phyloP scores from a whole-genome alignment of 2,329 filamentous ascomycete genomes.

The Didymellaceae sp. region DNA sequence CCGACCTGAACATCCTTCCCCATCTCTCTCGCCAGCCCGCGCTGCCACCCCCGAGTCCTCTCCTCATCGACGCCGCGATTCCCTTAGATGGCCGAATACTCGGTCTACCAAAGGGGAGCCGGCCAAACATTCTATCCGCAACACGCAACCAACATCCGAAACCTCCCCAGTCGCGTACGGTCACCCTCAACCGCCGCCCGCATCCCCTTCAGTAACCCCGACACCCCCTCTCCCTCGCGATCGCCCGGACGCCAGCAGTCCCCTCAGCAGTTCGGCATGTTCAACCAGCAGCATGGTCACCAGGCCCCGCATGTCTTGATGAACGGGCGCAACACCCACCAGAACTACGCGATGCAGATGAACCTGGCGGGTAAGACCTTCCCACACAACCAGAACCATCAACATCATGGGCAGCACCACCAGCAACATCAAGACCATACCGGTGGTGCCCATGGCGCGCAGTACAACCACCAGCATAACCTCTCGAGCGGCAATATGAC shows the following conservation, averaged over 20 bases:
- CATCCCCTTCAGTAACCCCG: conserved; percentile 53
- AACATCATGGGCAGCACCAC: conserved; percentile 61
- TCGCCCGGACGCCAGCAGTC: conserved; percentile 60
- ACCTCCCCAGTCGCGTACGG: conserved; percentile 55
- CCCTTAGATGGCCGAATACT: conserved; percentile 71
- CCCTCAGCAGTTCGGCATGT: conserved; percentile 68
- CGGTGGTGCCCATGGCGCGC: conserved; percentile 56
- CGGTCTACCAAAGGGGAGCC: conserved; percentile 67
- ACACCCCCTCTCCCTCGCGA: conserved; percentile 65
- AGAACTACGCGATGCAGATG: conserved; percentile 60
- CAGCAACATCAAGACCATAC: conserved; percentile 67
- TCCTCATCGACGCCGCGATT: conserved; percentile 30
- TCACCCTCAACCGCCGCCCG: conserved; percentile 54
- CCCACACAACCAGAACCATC: conserved; percentile 62
- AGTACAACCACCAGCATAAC: conserved; percentile 68
- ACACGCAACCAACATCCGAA: conserved; percentile 57
- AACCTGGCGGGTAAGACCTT: conserved; percentile 72
- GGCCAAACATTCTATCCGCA: conserved; percentile 66
- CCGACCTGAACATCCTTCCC: conserved; percentile 47
- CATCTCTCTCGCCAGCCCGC: conserved; percentile 34
- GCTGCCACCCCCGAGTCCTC: conserved; percentile 40
- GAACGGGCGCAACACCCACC: conserved; percentile 71
- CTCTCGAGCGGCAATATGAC: conserved; percentile 67
- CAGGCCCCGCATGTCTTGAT: conserved; percentile 77
- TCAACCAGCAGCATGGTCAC: conserved; percentile 68